A percentile compares a stretch with the other conserved stretches of the same genome.
phyloP scores from a whole-genome alignment of 2,329 filamentous ascomycete genomes.

The Elsinoe necatrix region DNA sequence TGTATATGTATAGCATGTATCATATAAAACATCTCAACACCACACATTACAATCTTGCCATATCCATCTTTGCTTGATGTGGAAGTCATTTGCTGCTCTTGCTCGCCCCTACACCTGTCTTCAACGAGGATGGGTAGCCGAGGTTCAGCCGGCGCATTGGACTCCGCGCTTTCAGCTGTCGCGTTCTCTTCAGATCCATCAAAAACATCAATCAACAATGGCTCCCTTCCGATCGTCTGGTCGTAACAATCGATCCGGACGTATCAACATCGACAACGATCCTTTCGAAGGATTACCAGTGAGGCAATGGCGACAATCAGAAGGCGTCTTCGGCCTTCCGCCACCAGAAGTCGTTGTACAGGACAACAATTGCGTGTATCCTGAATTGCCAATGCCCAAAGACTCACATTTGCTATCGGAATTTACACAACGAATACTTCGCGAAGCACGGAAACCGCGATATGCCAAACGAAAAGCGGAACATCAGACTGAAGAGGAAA shows the following conservation, averaged over 20 bases:
- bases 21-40: not conserved
- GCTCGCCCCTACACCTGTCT: not conserved
- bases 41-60: not conserved
- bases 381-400: constrained; percentile 79
- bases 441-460: constrained; percentile 67
- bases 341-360: constrained; percentile 53
- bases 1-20: constrained; percentile 6
- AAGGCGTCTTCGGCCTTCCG: constrained; percentile 42
- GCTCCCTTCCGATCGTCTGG: constrained; percentile 45
- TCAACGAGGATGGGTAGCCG: not conserved
- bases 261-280: constrained; percentile 55
- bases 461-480: constrained; percentile 65
- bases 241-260: constrained; percentile 49
- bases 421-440: constrained; percentile 73
- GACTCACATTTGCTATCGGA: constrained; percentile 69
- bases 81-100: not conserved
- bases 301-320: constrained; percentile 75
- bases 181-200: not conserved
- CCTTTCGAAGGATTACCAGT: constrained; percentile 70
- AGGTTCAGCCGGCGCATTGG: constrained; percentile 10
- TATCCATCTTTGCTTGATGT: not conserved
- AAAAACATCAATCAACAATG: constrained; percentile 4
- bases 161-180: constrained; percentile 2
- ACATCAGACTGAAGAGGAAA: constrained; percentile 54
- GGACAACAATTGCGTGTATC: constrained; percentile 62